Base-by-base conservation (phyloP, 192 early-diverging fungal species). In the Backusella morwellensis region DNA sequence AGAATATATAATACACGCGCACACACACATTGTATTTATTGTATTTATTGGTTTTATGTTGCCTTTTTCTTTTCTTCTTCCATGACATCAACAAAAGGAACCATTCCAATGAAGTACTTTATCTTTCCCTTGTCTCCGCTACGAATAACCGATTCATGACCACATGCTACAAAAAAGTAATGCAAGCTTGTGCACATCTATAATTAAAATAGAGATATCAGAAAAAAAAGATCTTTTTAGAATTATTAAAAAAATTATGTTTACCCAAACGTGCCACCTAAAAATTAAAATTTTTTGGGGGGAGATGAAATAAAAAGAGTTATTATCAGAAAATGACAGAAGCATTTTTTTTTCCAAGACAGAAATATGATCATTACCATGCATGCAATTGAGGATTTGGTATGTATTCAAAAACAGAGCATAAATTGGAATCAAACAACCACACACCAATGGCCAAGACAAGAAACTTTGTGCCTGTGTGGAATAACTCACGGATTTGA, bases 141-240 rank as follows among this genome's bases (percentile, higher is more conserved):
- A 44, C n/a, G 41, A 19, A 41, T 35, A 34, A 77, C 41, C n/a
- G 66, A 26, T 44, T 77, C 76, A 29, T 68, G 68, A 41, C 75
- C 75, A 35, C 59, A 68, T 8, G 75, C 75, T 42, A 76, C 75
- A 52, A 76, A 80, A 47, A 80, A 80, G 26, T 72, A 76, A 66
- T 80, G 75, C 34, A 80, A 63, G 68, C 79, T 80, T 11, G 68
- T 73, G 21, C 70, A 76, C 79, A 80, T 80, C 79, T 80, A 72
- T 21, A 38, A 26, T 52, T 59, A 52, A 54, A 59, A 29, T 34
- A 34, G 32, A 54, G 17, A 70, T 32, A 44, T 32, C 70, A 72
- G 44, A 40, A 34, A 72, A 66, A 63, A 59, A 74, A 56, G 35
- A 63, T 38, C 21, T 63, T 50, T 50, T 50, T 50, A 50, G 47